These are phyloP conservation scores for Medicago arabica DNA, from an alignment of 306 rosid species.

Conservation along the genomic window DNA sequence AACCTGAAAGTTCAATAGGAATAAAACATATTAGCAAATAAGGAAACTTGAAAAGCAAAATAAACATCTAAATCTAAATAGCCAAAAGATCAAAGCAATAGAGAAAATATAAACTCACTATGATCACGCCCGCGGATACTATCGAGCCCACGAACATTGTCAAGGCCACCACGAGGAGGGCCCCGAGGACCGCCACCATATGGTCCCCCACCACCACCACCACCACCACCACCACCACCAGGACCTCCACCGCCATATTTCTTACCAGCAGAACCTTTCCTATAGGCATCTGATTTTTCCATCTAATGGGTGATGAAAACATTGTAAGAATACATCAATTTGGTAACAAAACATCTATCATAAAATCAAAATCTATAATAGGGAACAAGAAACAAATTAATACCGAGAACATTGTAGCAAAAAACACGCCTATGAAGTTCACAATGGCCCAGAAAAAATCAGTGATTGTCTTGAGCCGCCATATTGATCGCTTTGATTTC, in stretches of 20 bases:
- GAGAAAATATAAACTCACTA: slow-evolving; percentile 63
- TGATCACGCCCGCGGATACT: slow-evolving; percentile 70
- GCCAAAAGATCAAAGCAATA: not conserved
- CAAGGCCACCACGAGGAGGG: slow-evolving; percentile 89
- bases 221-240: slow-evolving; percentile 49
- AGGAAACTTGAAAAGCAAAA: slow-evolving; percentile 1
- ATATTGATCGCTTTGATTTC: slow-evolving; percentile 79
- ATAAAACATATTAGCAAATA: slow-evolving; percentile 7
- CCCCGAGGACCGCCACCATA: slow-evolving; percentile 86
- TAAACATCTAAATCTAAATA: not conserved
- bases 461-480: slow-evolving; percentile 79
- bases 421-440: slow-evolving; percentile 76
- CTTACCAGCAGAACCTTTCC: slow-evolving; percentile 80
- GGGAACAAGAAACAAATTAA: slow-evolving; percentile 12
- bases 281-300: slow-evolving; percentile 92
- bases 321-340: slow-evolving; percentile 24
- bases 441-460: slow-evolving; percentile 90
- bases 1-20: slow-evolving; percentile 57
- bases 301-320: slow-evolving; percentile 49
- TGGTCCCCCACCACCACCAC: slow-evolving; percentile 76
- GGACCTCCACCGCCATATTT: slow-evolving; percentile 87
- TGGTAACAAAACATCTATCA: not conserved
- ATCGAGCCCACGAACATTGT: slow-evolving; percentile 86
- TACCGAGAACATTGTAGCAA: slow-evolving; percentile 93
- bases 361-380: not conserved